Conservation (phyloP, 495 filamentous ascomycete species). For the Haplographium delicatum region DNA sequence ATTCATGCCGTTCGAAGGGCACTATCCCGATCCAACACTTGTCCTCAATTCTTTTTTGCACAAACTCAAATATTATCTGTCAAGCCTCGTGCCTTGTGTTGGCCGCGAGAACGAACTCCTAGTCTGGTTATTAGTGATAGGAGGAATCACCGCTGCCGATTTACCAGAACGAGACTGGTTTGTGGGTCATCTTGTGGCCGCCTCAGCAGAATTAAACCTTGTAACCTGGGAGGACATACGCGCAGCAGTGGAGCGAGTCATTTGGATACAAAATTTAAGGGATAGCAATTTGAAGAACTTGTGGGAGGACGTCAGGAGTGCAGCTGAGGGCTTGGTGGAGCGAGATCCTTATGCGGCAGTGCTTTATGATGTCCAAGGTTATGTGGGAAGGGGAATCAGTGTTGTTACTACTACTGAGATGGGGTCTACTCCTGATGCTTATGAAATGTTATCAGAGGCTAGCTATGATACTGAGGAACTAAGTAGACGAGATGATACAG, state of each 20-base stretch:
- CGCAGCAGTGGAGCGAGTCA: neutral
- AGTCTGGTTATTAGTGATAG: neutral
- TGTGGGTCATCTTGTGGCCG: neutral
- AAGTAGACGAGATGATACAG: too few species aligned
- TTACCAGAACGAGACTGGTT: constrained; percentile 4
- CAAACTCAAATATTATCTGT: constrained; percentile 2
- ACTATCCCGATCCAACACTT: constrained; percentile 4
- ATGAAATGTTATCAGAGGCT: too few species aligned
- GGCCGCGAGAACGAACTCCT: neutral
- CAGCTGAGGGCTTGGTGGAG: too few species aligned
- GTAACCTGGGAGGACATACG: neutral
- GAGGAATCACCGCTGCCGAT: neutral
- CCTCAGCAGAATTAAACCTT: neutral
- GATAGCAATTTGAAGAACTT: too few species aligned
- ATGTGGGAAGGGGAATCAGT: too few species aligned
- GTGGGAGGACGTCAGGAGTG: too few species aligned
- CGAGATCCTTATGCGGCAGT: too few species aligned
- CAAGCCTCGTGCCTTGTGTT: neutral
- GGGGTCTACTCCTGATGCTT: too few species aligned
- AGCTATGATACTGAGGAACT: too few species aligned
- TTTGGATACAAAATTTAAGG: neutral
- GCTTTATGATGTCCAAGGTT: too few species aligned
- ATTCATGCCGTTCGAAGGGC: constrained; percentile 3
- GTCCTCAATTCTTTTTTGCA: constrained; percentile 4
- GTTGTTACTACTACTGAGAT: too few species aligned